Conservation (phyloP, 2,329 filamentous ascomycete genomes). For the Clathrospora elynae region DNA sequence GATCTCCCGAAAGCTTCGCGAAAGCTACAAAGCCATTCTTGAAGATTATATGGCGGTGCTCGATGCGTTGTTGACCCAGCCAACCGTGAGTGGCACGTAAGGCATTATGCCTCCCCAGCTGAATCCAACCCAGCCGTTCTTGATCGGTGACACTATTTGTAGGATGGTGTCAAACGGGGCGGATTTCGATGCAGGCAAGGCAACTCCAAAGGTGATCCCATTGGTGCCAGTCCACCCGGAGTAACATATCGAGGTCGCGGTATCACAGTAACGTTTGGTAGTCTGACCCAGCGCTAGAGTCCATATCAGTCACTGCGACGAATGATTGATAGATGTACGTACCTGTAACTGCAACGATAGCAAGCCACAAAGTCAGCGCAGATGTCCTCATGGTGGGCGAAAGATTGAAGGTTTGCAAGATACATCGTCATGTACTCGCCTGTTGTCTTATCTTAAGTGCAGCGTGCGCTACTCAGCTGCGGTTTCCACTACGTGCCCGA, state of each 20-base stretch:
- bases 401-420: neutral
- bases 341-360: constrained; percentile 19
- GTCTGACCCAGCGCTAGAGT: constrained; percentile 22
- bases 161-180: constrained; percentile 51
- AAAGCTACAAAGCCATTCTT: constrained; percentile 54
- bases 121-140: constrained; percentile 56
- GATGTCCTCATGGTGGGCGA: constrained; percentile 22
- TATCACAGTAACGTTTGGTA: constrained; percentile 34
- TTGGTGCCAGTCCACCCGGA: constrained; percentile 50
- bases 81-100: constrained; percentile 54
- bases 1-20: neutral
- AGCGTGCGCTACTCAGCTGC: constrained; percentile 6
- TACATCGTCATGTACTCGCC: constrained; percentile 2
- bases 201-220: constrained; percentile 39
- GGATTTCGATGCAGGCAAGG: constrained; percentile 42
- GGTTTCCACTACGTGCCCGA: constrained; percentile 11
- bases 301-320: neutral
- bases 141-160: constrained; percentile 53
- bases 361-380: constrained; percentile 8
- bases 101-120: constrained; percentile 59
- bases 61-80: constrained; percentile 52
- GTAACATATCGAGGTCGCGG: constrained; percentile 48
- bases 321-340: neutral
- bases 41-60: constrained; percentile 50
- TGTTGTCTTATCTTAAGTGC: constrained; percentile 20